Evolutionary conservation across 2,329 filamentous ascomycete species (phyloP).

Genomic region (Fusarium pseudoanthophilum): DNA sequence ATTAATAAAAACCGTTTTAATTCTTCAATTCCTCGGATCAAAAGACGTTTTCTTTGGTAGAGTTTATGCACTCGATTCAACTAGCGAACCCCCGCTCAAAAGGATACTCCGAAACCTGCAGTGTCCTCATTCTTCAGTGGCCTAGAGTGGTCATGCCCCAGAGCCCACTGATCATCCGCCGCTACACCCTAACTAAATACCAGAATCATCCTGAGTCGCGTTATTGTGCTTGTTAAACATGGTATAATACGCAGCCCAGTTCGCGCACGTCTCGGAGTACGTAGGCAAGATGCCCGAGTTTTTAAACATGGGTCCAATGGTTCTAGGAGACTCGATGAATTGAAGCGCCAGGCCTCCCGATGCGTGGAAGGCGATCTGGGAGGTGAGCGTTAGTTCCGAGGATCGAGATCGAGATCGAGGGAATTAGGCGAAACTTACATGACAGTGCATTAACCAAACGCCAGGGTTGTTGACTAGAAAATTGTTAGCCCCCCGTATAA

Average conservation of each 20-base stretch:
- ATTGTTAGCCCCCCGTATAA: neutral
- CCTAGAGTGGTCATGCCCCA: neutral
- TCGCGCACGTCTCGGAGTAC: constrained; percentile 6
- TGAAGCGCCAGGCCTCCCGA: neutral
- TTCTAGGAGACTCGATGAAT: neutral
- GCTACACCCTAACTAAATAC: neutral
- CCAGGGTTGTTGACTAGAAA: neutral
- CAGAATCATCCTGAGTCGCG: constrained; percentile 18
- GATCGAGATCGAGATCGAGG: neutral
- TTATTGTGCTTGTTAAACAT: constrained; percentile 21
- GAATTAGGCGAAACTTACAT: neutral
- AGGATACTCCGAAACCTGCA: neutral
- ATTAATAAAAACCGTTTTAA: neutral
- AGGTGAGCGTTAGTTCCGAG: neutral
- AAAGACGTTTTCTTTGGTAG: neutral
- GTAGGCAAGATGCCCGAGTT: neutral
- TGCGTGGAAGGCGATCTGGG: neutral
- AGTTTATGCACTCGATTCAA: neutral
- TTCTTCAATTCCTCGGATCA: neutral
- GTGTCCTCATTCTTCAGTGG: neutral
- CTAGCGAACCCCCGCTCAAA: neutral
- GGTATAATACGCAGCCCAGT: constrained; percentile 23
- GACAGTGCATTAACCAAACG: constrained; percentile 3
- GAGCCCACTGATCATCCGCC: neutral
- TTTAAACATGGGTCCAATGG: neutral